Percentiles rank a stretch among this genome's conserved stretches.
Conservation (phyloP, 805 yeast species). For the Cyberlindnera bimundalis region DNA sequence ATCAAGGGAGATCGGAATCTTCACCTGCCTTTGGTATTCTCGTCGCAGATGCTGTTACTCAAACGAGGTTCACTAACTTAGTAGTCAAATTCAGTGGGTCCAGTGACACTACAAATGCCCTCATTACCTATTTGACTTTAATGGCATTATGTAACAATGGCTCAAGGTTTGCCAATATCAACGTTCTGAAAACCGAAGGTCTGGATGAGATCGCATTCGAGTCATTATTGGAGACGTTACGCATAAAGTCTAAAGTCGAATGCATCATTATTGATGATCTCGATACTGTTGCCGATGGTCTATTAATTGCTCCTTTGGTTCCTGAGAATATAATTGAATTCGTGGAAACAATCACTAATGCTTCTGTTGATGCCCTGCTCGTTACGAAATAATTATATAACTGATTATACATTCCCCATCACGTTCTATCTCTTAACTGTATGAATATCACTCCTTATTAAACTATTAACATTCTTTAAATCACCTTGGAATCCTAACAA, state of each 20-base stretch:
- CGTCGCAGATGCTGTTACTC: conserved; percentile 6
- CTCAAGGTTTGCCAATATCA: conserved; percentile 1
- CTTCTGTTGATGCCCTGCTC: conserved; percentile 12
- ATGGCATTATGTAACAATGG: conserved; percentile 6
- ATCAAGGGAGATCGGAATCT: background rate
- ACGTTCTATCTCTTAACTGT: no score
- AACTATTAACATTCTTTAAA: no score
- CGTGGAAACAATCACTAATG: conserved; percentile 1
- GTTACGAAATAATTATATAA: conserved; percentile 8
- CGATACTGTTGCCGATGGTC: conserved; percentile 5
- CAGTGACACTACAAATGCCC: conserved; percentile 2
- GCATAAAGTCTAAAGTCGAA: conserved; percentile 2
- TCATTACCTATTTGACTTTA: conserved; percentile 4
- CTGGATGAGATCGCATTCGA: conserved; percentile 1
- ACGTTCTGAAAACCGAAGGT: conserved; percentile 2
- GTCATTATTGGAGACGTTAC: background rate
- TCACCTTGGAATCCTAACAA: no score
- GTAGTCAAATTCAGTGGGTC: conserved; percentile 7
- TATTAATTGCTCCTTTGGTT: conserved; percentile 12
- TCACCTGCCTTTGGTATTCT: conserved; percentile 9
- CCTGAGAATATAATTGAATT: conserved; percentile 3
- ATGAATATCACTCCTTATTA: no score
- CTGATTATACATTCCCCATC: no score
- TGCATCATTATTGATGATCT: background rate
- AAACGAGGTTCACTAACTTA: conserved; percentile 7